Percentiles rank a stretch among this genome's conserved stretches.
These are phyloP conservation scores for Oryza longistaminata DNA, from an alignment of 176 grass and related monocot species.

Conservation along the genomic window DNA sequence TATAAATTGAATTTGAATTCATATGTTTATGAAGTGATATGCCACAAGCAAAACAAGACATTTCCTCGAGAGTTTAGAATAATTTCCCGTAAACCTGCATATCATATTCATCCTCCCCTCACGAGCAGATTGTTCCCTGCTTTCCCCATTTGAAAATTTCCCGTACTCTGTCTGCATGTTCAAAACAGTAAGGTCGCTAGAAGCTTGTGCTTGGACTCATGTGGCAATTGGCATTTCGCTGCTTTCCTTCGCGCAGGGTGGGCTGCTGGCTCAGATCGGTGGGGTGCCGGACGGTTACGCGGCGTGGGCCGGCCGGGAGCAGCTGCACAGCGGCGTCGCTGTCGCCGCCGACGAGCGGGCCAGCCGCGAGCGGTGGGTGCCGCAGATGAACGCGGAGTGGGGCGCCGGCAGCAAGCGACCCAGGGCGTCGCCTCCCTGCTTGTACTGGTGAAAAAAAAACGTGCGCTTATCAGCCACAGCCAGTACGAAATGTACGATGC, in stretches of 20 bases:
- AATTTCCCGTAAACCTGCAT: no score
- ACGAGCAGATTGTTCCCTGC: not conserved
- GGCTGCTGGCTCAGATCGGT: constrained; percentile 15
- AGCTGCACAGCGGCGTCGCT: constrained; percentile 25
- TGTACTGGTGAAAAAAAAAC: constrained; percentile 50
- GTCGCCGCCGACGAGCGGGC: constrained; percentile 28
- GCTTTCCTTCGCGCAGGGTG: constrained; percentile 44
- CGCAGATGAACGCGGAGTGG: constrained; percentile 56
- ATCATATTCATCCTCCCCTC: not conserved
- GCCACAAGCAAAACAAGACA: no score
- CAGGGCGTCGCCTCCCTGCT: constrained; percentile 38
- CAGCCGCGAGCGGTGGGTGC: constrained; percentile 52
- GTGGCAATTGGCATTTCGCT: not conserved
- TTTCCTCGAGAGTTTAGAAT: no score
- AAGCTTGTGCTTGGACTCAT: not conserved
- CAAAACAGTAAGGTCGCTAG: not conserved
- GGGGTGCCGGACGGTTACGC: constrained; percentile 36
- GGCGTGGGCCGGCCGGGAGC: constrained; percentile 37
- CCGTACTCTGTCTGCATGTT: not conserved
- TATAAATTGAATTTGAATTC: no score
- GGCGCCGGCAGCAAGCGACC: constrained; percentile 44
- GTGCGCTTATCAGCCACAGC: not conserved
- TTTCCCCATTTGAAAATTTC: constrained; percentile 1
- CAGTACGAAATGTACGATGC: not conserved
- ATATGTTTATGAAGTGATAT: no score